phyloP scores from a whole-genome alignment of 805 yeast genomes.

The Schizosaccharomyces osmophilus region DNA sequence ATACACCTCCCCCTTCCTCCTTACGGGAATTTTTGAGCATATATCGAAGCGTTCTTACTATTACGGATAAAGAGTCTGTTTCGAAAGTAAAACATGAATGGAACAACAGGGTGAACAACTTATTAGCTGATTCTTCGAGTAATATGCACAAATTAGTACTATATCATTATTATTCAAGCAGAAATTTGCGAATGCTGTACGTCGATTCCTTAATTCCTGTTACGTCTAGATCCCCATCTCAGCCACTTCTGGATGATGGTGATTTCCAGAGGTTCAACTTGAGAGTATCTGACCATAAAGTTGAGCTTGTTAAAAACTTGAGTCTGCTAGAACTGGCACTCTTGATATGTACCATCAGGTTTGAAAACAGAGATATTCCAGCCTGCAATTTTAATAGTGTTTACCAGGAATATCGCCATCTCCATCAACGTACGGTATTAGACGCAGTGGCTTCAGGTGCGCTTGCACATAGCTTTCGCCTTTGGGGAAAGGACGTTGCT shows the following conservation, averaged over 20 bases:
- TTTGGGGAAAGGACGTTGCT: slow-evolving; percentile 38
- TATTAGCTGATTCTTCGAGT: slow-evolving; percentile 5
- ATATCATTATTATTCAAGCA: slow-evolving; percentile 31
- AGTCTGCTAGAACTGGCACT: slow-evolving; percentile 24
- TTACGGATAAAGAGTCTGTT: slow-evolving; percentile 8
- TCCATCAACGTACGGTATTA: slow-evolving; percentile 5
- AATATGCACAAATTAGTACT: slow-evolving; percentile 17
- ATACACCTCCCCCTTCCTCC: slow-evolving; percentile 26
- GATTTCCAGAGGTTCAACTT: not conserved
- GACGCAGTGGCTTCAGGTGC: slow-evolving; percentile 23
- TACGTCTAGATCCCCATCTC: slow-evolving; percentile 9
- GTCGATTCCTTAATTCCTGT: slow-evolving; percentile 9
- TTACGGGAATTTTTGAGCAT: slow-evolving; percentile 28
- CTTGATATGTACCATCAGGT: slow-evolving; percentile 52
- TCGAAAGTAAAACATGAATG: not conserved
- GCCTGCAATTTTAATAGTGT: slow-evolving; percentile 55
- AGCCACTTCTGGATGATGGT: not conserved
- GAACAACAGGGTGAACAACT: slow-evolving; percentile 1
- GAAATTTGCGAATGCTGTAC: slow-evolving; percentile 29
- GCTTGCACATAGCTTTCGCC: slow-evolving; percentile 18
- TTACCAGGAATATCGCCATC: slow-evolving; percentile 37
- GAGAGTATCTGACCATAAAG: not conserved
- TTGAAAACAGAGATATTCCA: slow-evolving; percentile 25
- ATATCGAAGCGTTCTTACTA: slow-evolving; percentile 19
- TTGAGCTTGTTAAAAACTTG: not conserved